Base-by-base conservation (phyloP, 495 filamentous ascomycete genomes). In the Hyaloscypha variabilis region DNA sequence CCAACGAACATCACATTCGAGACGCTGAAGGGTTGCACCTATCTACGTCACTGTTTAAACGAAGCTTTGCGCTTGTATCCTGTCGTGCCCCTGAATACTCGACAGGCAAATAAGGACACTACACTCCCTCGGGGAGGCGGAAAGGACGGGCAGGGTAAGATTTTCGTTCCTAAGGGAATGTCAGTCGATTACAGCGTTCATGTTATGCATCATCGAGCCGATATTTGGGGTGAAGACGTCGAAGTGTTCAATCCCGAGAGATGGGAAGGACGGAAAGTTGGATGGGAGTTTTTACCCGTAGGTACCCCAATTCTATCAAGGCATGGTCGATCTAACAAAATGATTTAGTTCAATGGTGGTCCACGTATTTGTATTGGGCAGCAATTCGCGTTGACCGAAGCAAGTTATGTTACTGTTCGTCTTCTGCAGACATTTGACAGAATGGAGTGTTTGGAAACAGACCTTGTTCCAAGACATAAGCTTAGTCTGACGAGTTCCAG, bases 201-300 rank as follows among this genome's bases (percentile, higher is more conserved):
- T 63, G 68, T 76, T 13, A 78, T 87, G 69, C 83, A 87, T 60
- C 82, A 83, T 8, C 78, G 78, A 17, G 78, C 80, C 60, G 80
- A 84, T 31, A 70, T 88, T 17, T 89, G 81, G 68, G 76, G 80
- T 0, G 64, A 76, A 3, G 82, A 87, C 59, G 80, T 82, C 0
- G 74, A 79, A 1, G 71, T 80, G 24, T 88, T 82, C 69, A 75
- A 78, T 21, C 87, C 86, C 0, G 81, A 87, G 56, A 75, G 87
- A 60, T 89, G 85, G 84, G 78, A 51, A n/a, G 49, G 30, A 34
- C 30, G 30, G n/a, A n/a, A n/a, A n/a, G n/a, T n/a, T n/a, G n/a
- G n/a, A n/a, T n/a, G n/a, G n/a, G n/a, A n/a, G n/a, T n/a, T n/a
- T n/a, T n/a, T n/a, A n/a, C n/a, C n/a, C n/a, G n/a, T n/a, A 34